Evolutionary conservation across 2,329 filamentous ascomycete species (phyloP), one percentile per base, ranked within the genome.

Genomic region (Nannizziopsis barbatae): DNA sequence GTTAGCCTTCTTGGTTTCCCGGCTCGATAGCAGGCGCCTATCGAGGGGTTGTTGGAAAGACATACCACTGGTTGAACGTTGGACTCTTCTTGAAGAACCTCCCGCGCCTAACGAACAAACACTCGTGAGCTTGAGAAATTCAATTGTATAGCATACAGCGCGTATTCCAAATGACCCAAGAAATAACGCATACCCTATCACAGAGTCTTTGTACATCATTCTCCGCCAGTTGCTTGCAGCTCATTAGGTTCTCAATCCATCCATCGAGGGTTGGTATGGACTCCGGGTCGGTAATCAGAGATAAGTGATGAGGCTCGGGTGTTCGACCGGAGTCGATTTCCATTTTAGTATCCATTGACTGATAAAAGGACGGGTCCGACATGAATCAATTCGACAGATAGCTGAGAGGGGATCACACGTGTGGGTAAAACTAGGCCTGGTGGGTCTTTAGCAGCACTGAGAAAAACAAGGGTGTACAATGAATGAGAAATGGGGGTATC

Each of bases 191-290:
- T 72, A 94, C 90, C 83, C 95, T 94, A 67, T 96, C 92, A 75
- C 92, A 98, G 64, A 98, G 80, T 68, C 90, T 83, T 73, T 94
- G 87, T 54, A 98, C 92, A 66, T 98, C 92, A 56, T 79, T 76
- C 74, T 98, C 92, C 53, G 86, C 81, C 69, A 98, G 77, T 77
- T 96, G 92, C 75, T 98, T 98, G 84, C 92, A 98, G 65, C 73
- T 81, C 90, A 98, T 96, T 71, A 98, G 76, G 73, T 79, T 89
- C 76, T 95, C 90, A 66, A 98, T 96, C 92, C 92, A 98, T 64
- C 89, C 88, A 67, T 98, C 92, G 55, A 98, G 77, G 52, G 87
- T 95, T 53, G 85, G 81, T 73, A 95, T 92, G 58, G 88, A 86
- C 53, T 89, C 82, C 49, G 90, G 85, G 72, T 96, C 92, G 62